These are phyloP conservation scores for Helotiales sp. DNA, from an alignment of 2,329 filamentous ascomycete genomes.

Conservation along the genomic window DNA sequence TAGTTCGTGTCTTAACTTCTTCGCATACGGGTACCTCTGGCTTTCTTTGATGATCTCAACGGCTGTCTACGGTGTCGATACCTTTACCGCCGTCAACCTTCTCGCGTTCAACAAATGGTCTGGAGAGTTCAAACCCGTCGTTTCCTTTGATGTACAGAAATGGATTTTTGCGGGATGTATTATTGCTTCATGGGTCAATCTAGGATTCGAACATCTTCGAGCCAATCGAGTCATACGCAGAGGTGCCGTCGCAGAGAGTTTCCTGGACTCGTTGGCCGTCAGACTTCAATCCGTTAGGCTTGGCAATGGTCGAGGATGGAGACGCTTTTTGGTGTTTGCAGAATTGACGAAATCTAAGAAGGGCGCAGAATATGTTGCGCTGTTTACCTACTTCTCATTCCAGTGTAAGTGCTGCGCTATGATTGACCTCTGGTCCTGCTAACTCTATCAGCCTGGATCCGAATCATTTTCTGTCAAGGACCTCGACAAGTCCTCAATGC, in stretches of 20 bases:
- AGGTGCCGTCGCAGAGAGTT: conserved; percentile 86
- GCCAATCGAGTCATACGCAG: conserved; percentile 79
- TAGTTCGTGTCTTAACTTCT: conserved; percentile 70
- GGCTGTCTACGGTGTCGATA: conserved; percentile 86
- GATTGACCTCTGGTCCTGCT: conserved; percentile 4
- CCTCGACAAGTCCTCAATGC: conserved; percentile 91
- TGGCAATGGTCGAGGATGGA: conserved; percentile 76
- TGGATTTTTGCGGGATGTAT: conserved; percentile 97
- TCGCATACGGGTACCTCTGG: conserved; percentile 86
- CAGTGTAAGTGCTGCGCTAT: conserved; percentile 50
- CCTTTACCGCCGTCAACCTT: conserved; percentile 89
- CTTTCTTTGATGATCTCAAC: conserved; percentile 76
- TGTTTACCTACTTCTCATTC: conserved; percentile 70
- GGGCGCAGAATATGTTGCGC: conserved; percentile 70
- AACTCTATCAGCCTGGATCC: conserved; percentile 68
- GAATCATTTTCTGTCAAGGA: conserved; percentile 86
- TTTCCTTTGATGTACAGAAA: conserved; percentile 77
- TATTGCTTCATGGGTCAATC: conserved; percentile 82
- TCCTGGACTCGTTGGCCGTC: conserved; percentile 83
- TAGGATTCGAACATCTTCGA: conserved; percentile 76
- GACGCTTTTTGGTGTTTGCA: conserved; percentile 74
- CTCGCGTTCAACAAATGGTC: conserved; percentile 89
- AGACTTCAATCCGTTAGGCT: conserved; percentile 81
- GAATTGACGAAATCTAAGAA: conserved; percentile 72
- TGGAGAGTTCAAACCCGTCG: conserved; percentile 74